Base-by-base conservation (phyloP, 2,329 filamentous ascomycete species). In the Neonectria sp. region DNA sequence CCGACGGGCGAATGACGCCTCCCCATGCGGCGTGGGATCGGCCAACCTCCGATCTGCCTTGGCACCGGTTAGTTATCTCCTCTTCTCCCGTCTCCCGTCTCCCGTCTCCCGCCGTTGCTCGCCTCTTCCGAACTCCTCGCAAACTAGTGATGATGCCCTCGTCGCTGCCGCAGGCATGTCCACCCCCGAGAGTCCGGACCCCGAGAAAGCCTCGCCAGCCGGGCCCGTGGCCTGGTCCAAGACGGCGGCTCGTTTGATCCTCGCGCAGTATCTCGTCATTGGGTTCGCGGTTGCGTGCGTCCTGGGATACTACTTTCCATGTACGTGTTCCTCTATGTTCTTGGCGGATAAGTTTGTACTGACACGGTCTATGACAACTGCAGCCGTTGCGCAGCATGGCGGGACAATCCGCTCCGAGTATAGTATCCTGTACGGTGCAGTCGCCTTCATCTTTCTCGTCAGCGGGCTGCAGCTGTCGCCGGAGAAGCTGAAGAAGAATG, bases 361-460 rank as follows among this genome's bases (percentile, higher is more conserved):
- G 40, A 72, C 27, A 24, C 27, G n/a, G 31, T 29, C n/a, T 8
- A 51, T 37, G 15, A 17, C 27, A 51, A 33, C 33, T 49, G 21
- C 25, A 85, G 84, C 83, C 55, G 83, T 88, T 63, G 86, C 86
- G 48, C 81, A 82, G 21, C 81, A 82, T 56, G 84, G 85, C 40
- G 85, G 86, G 7, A 75, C 80, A 52, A 86, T 84, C 79, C 88
- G 79, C 80, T 90, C 80, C 73, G 88, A 82, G 79, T 88, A 81
- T 82, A 89, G 74, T 82, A 88, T 93, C 60, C 84, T 93, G 33
- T 94, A 94, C 76, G 90, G 91, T 35, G 89, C 87, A 24, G 90
- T 94, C 33, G 89, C 86, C 21, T 80, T 93, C 73, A 92, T 93
- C 73, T 94, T 94, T 78, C 83, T 93, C 63, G 85, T 93, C 71